Percentiles rank a stretch among this genome's conserved stretches.
phyloP scores from a whole-genome alignment of 1,284 basidiomycete genomes.

The Wallemia ichthyophaga region DNA sequence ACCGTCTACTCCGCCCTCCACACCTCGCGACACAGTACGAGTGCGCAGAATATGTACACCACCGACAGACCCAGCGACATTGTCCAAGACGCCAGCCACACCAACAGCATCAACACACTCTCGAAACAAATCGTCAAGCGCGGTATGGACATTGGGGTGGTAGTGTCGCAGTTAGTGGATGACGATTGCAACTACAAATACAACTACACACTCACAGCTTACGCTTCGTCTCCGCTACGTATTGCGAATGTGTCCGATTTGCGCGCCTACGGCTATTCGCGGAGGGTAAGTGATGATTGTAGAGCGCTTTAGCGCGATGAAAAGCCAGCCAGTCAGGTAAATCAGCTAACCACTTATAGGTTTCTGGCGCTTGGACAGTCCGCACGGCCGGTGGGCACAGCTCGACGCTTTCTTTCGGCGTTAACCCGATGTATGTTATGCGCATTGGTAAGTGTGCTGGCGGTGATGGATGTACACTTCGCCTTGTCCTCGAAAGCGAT shows the following conservation, averaged over 20 bases:
- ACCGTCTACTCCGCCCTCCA: not conserved
- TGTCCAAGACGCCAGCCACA: not conserved
- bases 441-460: constrained; percentile 20
- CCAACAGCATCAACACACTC: not conserved
- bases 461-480: constrained; percentile 1
- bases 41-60: too few relatives aligned
- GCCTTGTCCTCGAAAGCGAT: constrained; percentile 21
- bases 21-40: not conserved
- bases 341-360: constrained; percentile 16
- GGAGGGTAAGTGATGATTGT: constrained; percentile 5
- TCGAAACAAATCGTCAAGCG: not conserved
- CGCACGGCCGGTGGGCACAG: constrained; percentile 60
- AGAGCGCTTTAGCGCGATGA: too few relatives aligned
- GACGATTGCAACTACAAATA: not conserved
- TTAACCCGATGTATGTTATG: constrained; percentile 64
- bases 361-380: constrained; percentile 30
- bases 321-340: not conserved
- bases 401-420: constrained; percentile 45
- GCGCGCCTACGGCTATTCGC: constrained; percentile 4
- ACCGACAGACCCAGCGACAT: not conserved
- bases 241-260: constrained; percentile 6
- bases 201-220: constrained; percentile 27
- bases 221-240: constrained; percentile 15
- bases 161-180: not conserved
- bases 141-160: not conserved